Evolutionary conservation across 495 filamentous ascomycete genomes (phyloP), one percentile per base, ranked within the genome.

Genomic region (Talaromyces nanjingensis): DNA sequence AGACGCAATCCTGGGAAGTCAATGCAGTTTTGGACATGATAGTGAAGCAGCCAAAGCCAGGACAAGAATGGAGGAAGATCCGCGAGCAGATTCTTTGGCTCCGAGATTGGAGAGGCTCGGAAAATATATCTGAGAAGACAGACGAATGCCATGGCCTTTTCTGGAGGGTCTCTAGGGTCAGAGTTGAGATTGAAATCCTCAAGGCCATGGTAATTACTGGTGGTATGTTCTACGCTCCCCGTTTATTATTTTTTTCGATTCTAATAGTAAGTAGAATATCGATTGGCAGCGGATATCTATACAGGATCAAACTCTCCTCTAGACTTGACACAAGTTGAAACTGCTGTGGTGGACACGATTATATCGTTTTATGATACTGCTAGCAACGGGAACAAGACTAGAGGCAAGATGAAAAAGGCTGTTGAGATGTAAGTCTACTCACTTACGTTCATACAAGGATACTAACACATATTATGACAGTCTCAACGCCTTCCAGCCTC

Each of bases 361-460:
- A 87, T 91, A 78, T 78, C 84, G 14, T 85, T 85, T 3, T 97
- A 93, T 70, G 91, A 96, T 68, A 93, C 92, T 68, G 91, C 93
- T 34, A 93, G 89, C 59, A 97, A 96, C 73, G 90, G 91, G 6
- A 96, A 96, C 67, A 81, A 86, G 66, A 90, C 84, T 7, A 83
- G 91, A 63, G 93, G 93, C 11, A 91, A 89, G 5, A 83, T 96
- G 71, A 92, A 91, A 70, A 90, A 85, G 75, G 91, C 91, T 52
- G 85, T 87, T 67, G 91, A 96, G 47, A 91, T 92, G 87, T 91
- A 78, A 76, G 88, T 77, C 33, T 31, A 45, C 39, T 25, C 24
- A n/a, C 11, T 55, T 25, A 37, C 3, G 27, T 3, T 11, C 27
- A 11, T 14, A 34, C 12, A n/a, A 24, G 14, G 5, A 12, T 25